These are phyloP conservation scores for Boletus pseudopeckii DNA, from an alignment of 768 basidiomycete species.

Conservation along the genomic window DNA sequence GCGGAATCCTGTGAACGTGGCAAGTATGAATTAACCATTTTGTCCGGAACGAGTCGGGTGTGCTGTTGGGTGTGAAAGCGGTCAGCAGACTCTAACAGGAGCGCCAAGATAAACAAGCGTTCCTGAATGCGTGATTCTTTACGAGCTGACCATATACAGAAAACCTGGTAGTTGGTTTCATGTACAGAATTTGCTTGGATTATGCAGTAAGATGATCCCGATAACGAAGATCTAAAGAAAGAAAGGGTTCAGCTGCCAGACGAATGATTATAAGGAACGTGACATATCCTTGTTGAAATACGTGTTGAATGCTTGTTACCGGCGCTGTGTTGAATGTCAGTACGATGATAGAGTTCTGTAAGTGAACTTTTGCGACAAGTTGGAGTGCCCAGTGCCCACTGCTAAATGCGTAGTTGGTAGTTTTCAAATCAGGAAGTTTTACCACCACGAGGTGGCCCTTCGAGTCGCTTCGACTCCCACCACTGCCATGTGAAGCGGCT, in stretches of 20 bases:
- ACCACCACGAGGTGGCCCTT: too few relatives aligned
- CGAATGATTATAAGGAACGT: background rate
- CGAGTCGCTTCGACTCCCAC: too few relatives aligned
- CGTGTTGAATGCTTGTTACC: background rate
- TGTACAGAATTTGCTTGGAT: background rate
- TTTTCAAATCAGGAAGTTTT: too few relatives aligned
- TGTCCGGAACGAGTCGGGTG: background rate
- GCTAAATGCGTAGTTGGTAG: too few relatives aligned
- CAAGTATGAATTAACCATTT: background rate
- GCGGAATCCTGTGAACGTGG: slow-evolving; percentile 2
- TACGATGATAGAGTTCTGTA: background rate
- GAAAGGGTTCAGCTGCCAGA: background rate
- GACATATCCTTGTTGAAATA: background rate
- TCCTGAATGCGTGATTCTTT: background rate
- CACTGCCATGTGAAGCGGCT: background rate
- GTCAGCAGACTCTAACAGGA: background rate
- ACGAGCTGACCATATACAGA: background rate
- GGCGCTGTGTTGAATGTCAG: background rate
- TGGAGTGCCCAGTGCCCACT: too few relatives aligned
- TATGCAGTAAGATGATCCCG: background rate
- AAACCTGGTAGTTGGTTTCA: background rate
- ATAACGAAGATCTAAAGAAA: too few relatives aligned
- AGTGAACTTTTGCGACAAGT: too few relatives aligned
- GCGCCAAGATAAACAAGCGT: background rate
- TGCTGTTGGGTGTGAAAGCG: background rate